Base-by-base conservation (phyloP, 352 stramenopile species). In the Globisporangium nodosum region DNA sequence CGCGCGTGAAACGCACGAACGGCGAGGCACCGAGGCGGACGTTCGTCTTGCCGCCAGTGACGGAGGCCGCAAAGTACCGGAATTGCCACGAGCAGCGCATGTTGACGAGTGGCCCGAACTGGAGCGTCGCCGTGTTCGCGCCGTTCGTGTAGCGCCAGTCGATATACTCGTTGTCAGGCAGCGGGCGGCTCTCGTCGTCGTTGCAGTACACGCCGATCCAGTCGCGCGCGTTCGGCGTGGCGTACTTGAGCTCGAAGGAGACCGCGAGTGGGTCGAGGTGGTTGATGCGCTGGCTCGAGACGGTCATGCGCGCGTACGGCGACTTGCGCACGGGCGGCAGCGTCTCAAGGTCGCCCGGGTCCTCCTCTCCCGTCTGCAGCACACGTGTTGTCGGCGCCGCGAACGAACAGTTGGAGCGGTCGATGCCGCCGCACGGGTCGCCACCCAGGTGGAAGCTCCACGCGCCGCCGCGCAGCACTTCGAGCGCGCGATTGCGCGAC, bases 51-150 rank as follows among this genome's bases (percentile, higher is more conserved):
- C 30, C 6, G 51, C 69, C 27, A 61, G 59, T 3, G 27, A 60
- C 40, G 3, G 73, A 52, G 37, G 67, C 65, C 15, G 67, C 52
- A 15, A 68, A 58, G 21, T 66, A 71, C 3, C 60, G 65, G 24
- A 68, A 69, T 37, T 71, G 56, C 30, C 52, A 71, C 54, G 56
- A 45, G 48, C 65, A 71, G 13, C 65, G 65, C 65, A 69, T 68
- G 56, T 71, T 71, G 30, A 69, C 42, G 20, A 71, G 42, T 31
- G 60, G 65, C 8, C 65, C 65, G 21, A 66, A 63, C 48, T 50
- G 35, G 35, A 64, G 27, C 30, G 60, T 59, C 5, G 30, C 56
- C 6, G 53, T 18, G 60, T 31, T 40, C 18, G 18, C 35, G 31
- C 33, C 43, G 18, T 27, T 39, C 11, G 60, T 63, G 35, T 39